phyloP scores from a whole-genome alignment of 345 rosid species.

The Turnera subulata region DNA sequence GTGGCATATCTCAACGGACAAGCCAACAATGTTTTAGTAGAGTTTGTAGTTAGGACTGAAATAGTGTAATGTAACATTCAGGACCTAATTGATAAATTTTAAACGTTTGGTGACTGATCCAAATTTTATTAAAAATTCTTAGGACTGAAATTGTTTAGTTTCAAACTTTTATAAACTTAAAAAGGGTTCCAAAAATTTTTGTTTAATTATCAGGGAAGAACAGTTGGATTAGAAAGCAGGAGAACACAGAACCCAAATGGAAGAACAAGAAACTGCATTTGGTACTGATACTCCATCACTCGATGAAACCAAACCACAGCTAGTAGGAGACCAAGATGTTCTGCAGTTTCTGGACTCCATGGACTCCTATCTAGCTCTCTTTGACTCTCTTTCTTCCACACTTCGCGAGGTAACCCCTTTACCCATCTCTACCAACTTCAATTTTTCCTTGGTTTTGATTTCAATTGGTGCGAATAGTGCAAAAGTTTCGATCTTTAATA shows the following conservation, averaged over 20 bases:
- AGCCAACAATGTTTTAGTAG: too few species aligned
- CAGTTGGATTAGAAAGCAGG: not conserved
- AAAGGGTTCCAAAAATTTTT: too few species aligned
- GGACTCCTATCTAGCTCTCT: conserved; percentile 54
- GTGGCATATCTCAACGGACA: too few species aligned
- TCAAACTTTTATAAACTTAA: too few species aligned
- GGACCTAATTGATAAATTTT: too few species aligned
- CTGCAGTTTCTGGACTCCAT: conserved; percentile 73
- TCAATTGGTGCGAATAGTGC: not conserved
- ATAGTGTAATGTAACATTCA: too few species aligned
- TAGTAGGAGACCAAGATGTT: conserved; percentile 32
- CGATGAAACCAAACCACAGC: not conserved
- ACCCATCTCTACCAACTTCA: not conserved
- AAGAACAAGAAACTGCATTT: conserved; percentile 3
- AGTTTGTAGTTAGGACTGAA: too few species aligned
- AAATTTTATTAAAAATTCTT: too few species aligned
- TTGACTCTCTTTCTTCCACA: conserved; percentile 56
- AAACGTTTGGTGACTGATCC: too few species aligned
- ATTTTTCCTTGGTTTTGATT: not conserved
- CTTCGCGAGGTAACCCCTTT: conserved; percentile 63
- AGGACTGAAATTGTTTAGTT: too few species aligned
- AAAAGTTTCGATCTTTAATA: not conserved
- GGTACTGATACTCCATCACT: not conserved
- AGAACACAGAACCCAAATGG: conserved; percentile 5
- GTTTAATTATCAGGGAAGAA: too few species aligned